Evolutionary conservation across 2,329 filamentous ascomycete species (phyloP), one percentile per base, ranked within the genome.

Genomic region (Xylariaceae sp.): DNA sequence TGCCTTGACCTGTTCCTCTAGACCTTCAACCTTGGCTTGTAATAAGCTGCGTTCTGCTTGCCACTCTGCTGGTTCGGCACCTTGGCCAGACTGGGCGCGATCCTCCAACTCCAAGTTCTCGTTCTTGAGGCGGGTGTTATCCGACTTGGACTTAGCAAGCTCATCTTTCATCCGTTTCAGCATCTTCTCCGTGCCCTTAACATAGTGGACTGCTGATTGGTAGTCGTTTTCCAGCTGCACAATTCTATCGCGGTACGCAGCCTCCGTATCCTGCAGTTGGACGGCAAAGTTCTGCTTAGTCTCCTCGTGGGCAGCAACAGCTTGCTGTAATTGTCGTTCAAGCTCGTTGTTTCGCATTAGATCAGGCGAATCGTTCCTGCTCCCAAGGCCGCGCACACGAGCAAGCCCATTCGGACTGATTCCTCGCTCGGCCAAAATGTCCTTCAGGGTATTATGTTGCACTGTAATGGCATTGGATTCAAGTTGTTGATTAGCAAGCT

Each of bases 181-280:
- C 89, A 98, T 96, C 76, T 96, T 97, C 67, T 98, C 93, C 2
- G 93, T 97, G 44, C 93, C 93, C 66, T 95, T 94, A 53, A 98
- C 88, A 59, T 98, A 98, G 65, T 96, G 93, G 37, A 97, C 90
- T 13, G 93, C 91, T 32, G 93, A 95, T 64, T 96, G 89, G 62
- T 98, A 96, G 63, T 98, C 93, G 61, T 90, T 95, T 66, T 97
- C 90, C 24, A 98, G 80, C 60, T 95, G 90, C 44, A 88, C 80
- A 39, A 98, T 76, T 64, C 96, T 96, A 62, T 96, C 90, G 48
- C 90, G 86, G 68, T 95, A 97, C 35, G 87, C 79, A 41, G 81
- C 77, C 61, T 95, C 91, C n/a, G 89, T 85, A 57, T 95, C 88
- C 53, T 93, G 85, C 45, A 88, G 83, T 41, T 91, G 86, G 28